Conservation (phyloP, 441 rosid genomes). For the Dalechampia spathulata region DNA sequence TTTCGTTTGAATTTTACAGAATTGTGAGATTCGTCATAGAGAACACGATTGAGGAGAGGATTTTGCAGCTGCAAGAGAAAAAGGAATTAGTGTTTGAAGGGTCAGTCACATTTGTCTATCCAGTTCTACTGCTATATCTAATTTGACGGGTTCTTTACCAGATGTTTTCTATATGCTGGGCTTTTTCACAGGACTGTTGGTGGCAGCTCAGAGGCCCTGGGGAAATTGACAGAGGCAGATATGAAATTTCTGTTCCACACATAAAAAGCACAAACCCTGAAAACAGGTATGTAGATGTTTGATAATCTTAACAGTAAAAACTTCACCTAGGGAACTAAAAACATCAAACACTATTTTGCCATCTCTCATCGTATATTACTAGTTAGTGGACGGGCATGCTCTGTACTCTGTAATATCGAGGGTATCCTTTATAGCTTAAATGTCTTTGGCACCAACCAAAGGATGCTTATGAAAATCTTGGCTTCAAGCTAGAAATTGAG, state of each 20-base stretch:
- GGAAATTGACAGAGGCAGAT: constrained; percentile 70
- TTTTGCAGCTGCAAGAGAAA: constrained; percentile 84
- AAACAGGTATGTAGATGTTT: no score
- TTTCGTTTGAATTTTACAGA: constrained; percentile 24
- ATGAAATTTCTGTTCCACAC: constrained; percentile 62
- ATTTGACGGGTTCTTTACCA: background rate
- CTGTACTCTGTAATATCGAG: no score
- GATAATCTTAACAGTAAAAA: no score
- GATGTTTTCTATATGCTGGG: background rate
- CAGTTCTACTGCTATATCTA: background rate
- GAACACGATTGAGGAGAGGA: constrained; percentile 93
- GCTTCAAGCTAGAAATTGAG: no score
- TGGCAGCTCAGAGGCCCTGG: constrained; percentile 78
- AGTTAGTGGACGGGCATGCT: no score
- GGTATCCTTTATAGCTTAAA: no score
- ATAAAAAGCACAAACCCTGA: constrained; percentile 16
- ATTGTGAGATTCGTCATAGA: constrained; percentile 84
- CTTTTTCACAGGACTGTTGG: constrained; percentile 72
- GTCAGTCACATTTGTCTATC: constrained; percentile 30
- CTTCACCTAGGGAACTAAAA: no score
- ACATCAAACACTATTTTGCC: no score
- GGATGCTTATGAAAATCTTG: no score
- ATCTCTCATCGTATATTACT: no score
- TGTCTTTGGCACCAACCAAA: no score
- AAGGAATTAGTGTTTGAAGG: constrained; percentile 97